These are phyloP conservation scores for Coprinopsis strossmayeri DNA, from an alignment of 768 basidiomycete genomes.

Conservation along the genomic window DNA sequence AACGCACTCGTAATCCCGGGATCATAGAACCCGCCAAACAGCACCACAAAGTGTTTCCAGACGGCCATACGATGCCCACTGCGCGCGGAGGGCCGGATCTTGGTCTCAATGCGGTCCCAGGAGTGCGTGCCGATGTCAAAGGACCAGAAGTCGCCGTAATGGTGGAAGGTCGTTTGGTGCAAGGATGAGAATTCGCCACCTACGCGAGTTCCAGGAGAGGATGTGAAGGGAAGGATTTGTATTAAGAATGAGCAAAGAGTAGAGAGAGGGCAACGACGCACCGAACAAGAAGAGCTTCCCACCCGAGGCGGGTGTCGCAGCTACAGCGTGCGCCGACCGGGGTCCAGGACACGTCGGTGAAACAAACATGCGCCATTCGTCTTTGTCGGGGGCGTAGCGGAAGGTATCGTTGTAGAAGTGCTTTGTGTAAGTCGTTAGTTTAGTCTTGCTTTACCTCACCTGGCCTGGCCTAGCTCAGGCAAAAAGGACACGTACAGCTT, in stretches of 20 bases:
- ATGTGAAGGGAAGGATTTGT: constrained; percentile 1
- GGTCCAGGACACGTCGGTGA: constrained; percentile 85
- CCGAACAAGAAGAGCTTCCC: constrained; percentile 85
- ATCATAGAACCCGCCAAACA: constrained; percentile 91
- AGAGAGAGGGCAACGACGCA: constrained; percentile 18
- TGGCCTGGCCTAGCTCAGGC: neutral
- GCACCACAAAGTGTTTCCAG: constrained; percentile 82
- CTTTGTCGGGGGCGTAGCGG: constrained; percentile 82
- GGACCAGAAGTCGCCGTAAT: constrained; percentile 86
- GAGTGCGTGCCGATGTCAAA: constrained; percentile 74
- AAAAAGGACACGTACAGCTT: constrained; percentile 42
- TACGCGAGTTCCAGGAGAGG: constrained; percentile 20
- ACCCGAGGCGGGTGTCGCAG: constrained; percentile 66
- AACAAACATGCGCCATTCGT: constrained; percentile 87
- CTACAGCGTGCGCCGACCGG: constrained; percentile 80
- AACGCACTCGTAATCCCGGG: constrained; percentile 71
- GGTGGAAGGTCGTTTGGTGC: constrained; percentile 79
- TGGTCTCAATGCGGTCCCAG: constrained; percentile 86
- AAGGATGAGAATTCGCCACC: constrained; percentile 85
- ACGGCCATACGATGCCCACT: constrained; percentile 54
- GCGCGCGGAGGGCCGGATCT: neutral
- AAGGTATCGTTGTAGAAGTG: constrained; percentile 88
- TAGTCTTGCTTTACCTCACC: too few species aligned
- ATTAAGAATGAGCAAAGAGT: neutral
- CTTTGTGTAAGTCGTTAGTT: too few species aligned